Percentiles rank a stretch among this genome's conserved stretches.
Conservation (phyloP, 495 filamentous ascomycete genomes). For the Annulohypoxylon maeteangense region DNA sequence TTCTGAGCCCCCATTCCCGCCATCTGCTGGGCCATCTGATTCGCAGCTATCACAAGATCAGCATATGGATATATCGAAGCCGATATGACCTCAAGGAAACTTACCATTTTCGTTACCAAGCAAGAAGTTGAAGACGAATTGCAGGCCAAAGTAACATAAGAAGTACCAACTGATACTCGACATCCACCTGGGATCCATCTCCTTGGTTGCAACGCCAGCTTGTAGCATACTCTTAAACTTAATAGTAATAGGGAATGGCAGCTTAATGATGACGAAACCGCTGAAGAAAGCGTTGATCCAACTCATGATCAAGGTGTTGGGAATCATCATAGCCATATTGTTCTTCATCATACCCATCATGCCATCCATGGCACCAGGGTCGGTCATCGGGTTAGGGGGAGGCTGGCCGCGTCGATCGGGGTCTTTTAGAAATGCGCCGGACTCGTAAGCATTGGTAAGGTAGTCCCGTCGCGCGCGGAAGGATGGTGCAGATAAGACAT, state of each 20-base stretch:
- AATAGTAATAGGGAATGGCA: slow-evolving; percentile 97
- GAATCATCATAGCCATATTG: slow-evolving; percentile 99
- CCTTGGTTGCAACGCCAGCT: slow-evolving; percentile 91
- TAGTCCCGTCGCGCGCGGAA: slow-evolving; percentile 84
- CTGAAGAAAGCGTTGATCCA: slow-evolving; percentile 99
- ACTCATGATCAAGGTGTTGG: slow-evolving; percentile 98
- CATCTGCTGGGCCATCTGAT: slow-evolving; percentile 96
- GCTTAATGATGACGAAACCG: slow-evolving; percentile 97
- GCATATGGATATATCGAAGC: background rate
- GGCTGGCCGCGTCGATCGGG: slow-evolving; percentile 86
- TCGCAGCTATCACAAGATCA: slow-evolving; percentile 73
- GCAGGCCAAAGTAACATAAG: slow-evolving; percentile 92
- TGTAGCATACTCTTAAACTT: slow-evolving; percentile 99
- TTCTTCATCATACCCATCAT: slow-evolving; percentile 99
- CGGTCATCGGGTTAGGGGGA: slow-evolving; percentile 92
- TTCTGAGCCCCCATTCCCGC: slow-evolving; percentile 75
- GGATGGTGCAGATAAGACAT: slow-evolving; percentile 75
- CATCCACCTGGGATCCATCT: slow-evolving; percentile 97
- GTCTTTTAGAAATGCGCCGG: slow-evolving; percentile 88
- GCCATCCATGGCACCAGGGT: slow-evolving; percentile 97
- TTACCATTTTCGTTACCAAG: slow-evolving; percentile 94
- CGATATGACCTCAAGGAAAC: slow-evolving; percentile 36
- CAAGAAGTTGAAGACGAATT: slow-evolving; percentile 97
- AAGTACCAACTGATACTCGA: slow-evolving; percentile 99
- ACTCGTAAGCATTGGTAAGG: slow-evolving; percentile 80